These are phyloP conservation scores for Metrosideros polymorpha DNA, from an alignment of 441 rosid genomes.

Conservation along the genomic window DNA sequence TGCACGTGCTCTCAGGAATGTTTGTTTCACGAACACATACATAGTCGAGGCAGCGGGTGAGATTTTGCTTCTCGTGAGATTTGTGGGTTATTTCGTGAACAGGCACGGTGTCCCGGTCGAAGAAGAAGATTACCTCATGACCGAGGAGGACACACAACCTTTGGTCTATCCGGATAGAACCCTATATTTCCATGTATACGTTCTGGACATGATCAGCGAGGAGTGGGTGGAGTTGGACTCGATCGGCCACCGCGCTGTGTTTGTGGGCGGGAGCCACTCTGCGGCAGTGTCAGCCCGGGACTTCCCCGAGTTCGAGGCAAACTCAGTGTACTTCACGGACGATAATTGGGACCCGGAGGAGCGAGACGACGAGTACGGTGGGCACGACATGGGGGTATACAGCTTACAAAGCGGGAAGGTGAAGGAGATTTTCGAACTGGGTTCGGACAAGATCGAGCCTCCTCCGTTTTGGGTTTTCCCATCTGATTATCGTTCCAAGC, in stretches of 20 bases:
- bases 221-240: constrained; percentile 8
- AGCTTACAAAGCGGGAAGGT: constrained; percentile 4
- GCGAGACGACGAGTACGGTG: constrained; percentile 17
- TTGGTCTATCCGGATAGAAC: constrained; percentile 14
- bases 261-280: constrained; percentile 24
- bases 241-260: constrained; percentile 12
- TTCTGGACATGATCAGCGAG: not conserved
- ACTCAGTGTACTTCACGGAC: constrained; percentile 20
- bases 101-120: not conserved
- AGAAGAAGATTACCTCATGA: constrained; percentile 6
- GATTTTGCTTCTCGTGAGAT: constrained; percentile 7
- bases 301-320: not conserved
- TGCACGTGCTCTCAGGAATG: not conserved
- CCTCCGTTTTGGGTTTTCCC: constrained; percentile 21
- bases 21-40: not conserved
- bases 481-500: not conserved
- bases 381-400: constrained; percentile 26
- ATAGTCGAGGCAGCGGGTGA: constrained; percentile 7
- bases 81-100: constrained; percentile 7
- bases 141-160: constrained; percentile 3
- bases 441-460: constrained; percentile 5
- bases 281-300: not conserved
- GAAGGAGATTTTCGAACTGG: not conserved
- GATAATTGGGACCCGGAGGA: constrained; percentile 15
- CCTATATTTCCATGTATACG: constrained; percentile 6